Percentiles rank a stretch among this genome's conserved stretches.
Conservation (phyloP, 108 stramenopile species). For the Schizochytrium sp. region DNA sequence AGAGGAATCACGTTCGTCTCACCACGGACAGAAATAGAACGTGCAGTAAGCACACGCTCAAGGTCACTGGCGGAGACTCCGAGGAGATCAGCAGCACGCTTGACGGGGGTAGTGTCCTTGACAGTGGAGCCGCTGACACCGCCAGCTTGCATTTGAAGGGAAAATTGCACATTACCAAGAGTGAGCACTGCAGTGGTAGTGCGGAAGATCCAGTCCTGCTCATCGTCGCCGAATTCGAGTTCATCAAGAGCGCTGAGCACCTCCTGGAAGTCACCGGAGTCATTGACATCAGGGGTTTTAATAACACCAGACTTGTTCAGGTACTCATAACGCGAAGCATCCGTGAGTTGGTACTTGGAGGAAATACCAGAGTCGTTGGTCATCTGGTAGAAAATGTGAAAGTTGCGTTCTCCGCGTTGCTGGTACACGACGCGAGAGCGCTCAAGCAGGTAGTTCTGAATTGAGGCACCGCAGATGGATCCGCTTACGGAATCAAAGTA, state of each 20-base stretch:
- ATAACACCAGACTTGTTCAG: slow-evolving; percentile 66
- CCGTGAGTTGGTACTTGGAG: not conserved
- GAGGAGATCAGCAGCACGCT: slow-evolving; percentile 80
- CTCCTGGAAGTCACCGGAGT: slow-evolving; percentile 61
- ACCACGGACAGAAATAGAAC: slow-evolving; percentile 79
- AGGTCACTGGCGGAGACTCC: slow-evolving; percentile 79
- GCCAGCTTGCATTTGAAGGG: slow-evolving; percentile 66
- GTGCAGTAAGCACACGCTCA: slow-evolving; percentile 83
- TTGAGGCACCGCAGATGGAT: slow-evolving; percentile 55
- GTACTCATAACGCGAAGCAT: not conserved
- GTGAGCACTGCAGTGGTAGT: slow-evolving; percentile 86
- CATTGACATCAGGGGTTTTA: slow-evolving; percentile 56
- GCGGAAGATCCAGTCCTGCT: slow-evolving; percentile 74
- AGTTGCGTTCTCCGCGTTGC: slow-evolving; percentile 70
- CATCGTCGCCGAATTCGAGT: slow-evolving; percentile 61
- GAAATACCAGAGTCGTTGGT: not conserved
- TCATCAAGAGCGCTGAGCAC: slow-evolving; percentile 60
- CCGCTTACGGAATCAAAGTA: slow-evolving; percentile 71
- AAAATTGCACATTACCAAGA: slow-evolving; percentile 89
- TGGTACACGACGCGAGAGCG: slow-evolving; percentile 65
- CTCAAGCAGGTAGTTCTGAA: slow-evolving; percentile 67
- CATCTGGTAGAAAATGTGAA: slow-evolving; percentile 73
- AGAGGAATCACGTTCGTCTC: slow-evolving; percentile 85
- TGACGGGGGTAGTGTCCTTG: slow-evolving; percentile 75
- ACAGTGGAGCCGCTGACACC: slow-evolving; percentile 74